Evolutionary conservation across 306 rosid genomes (phyloP).

Genomic region (Prunus persica): DNA sequence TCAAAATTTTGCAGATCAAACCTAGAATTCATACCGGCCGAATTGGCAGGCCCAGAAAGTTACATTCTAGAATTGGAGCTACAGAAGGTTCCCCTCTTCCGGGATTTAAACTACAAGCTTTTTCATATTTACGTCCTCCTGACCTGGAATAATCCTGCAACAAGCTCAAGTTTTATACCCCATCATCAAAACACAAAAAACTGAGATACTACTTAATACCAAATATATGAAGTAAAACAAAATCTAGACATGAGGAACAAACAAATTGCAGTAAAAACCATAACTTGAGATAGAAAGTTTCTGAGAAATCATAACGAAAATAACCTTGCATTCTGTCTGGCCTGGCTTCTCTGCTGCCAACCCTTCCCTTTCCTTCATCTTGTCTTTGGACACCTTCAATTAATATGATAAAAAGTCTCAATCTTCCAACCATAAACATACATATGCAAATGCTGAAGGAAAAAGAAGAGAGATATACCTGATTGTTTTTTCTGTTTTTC

Average conservation of each 20-base stretch:
- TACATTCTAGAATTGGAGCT: conserved; percentile 47
- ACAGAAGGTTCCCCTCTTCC: conserved; percentile 35
- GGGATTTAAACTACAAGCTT: conserved; percentile 76
- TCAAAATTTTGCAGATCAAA: too few relatives aligned
- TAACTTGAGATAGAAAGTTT: conserved; percentile 15
- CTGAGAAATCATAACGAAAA: conserved; percentile 14
- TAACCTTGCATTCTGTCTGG: conserved; percentile 85
- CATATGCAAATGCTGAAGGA: neutral
- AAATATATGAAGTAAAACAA: neutral
- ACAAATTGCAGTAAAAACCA: neutral
- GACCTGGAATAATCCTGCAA: conserved; percentile 70
- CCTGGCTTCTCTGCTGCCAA: conserved; percentile 40
- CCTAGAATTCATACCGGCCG: conserved; percentile 54
- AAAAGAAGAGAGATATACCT: conserved; percentile 30
- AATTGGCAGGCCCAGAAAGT: conserved; percentile 85
- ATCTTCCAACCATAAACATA: neutral
- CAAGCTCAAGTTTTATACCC: conserved; percentile 23
- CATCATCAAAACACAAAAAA: neutral
- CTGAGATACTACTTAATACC: neutral
- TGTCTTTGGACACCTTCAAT: conserved; percentile 55
- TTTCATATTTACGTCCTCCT: conserved; percentile 81
- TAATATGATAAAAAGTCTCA: conserved; percentile 11
- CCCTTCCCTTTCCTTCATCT: conserved; percentile 52
- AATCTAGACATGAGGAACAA: neutral
- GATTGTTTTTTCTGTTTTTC: conserved; percentile 21